These are phyloP conservation scores for Podospora didyma DNA, from an alignment of 495 filamentous ascomycete genomes.

Conservation along the genomic window DNA sequence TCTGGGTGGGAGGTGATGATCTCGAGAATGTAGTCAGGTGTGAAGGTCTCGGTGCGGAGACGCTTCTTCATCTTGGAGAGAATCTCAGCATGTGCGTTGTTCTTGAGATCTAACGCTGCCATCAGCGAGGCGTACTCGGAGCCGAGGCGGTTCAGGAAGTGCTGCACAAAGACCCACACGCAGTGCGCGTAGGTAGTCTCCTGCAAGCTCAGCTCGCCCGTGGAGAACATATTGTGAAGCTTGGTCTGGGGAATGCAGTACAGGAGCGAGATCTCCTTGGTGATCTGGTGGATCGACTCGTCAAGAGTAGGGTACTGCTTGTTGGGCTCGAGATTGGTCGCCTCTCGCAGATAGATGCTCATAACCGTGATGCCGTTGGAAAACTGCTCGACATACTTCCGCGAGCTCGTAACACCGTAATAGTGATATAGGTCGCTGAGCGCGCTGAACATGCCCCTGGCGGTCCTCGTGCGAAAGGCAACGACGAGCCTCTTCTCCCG, in stretches of 20 bases:
- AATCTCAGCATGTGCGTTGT: constrained; percentile 80
- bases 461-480: constrained; percentile 88
- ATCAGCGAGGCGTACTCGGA: constrained; percentile 85
- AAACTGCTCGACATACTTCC: constrained; percentile 98
- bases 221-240: constrained; percentile 83
- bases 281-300: constrained; percentile 95
- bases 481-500: constrained; percentile 90
- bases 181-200: constrained; percentile 97
- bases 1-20: constrained; percentile 91
- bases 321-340: constrained; percentile 46
- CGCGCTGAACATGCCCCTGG: constrained; percentile 90
- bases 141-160: constrained; percentile 93
- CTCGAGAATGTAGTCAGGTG: constrained; percentile 93
- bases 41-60: constrained; percentile 93
- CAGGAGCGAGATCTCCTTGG: constrained; percentile 93
- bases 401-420: constrained; percentile 91
- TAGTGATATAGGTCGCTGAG: constrained; percentile 97
- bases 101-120: constrained; percentile 69
- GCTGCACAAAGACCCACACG: constrained; percentile 93
- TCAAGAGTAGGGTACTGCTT: constrained; percentile 58
- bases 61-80: constrained; percentile 94
- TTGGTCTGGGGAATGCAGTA: constrained; percentile 98
- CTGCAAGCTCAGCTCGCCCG: constrained; percentile 86
- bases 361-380: constrained; percentile 97
- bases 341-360: constrained; percentile 84